phyloP scores from a whole-genome alignment of 768 basidiomycete species.

The Hortiboletus campestris region DNA sequence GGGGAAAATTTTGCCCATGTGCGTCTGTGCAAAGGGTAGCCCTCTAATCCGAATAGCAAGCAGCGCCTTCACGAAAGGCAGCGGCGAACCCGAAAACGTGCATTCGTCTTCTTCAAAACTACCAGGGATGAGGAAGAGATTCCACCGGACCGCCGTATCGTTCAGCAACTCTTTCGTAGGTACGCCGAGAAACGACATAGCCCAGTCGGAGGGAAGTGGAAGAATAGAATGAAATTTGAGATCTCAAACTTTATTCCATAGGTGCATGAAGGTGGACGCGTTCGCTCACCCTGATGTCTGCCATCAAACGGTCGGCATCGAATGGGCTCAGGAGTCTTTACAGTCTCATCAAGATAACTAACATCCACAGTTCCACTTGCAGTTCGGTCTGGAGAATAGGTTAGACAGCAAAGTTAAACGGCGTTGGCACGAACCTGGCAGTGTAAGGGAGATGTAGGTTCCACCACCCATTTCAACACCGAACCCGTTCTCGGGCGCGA shows the following conservation, averaged over 20 bases:
- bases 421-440: conserved; percentile 38
- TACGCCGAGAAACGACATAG: conserved; percentile 26
- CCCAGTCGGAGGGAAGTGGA: not conserved
- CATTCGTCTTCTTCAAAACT: not conserved
- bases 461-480: conserved; percentile 24
- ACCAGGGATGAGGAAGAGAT: conserved; percentile 1
- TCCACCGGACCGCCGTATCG: not conserved
- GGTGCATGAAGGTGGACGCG: conserved; percentile 34
- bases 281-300: conserved; percentile 33
- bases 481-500: conserved; percentile 19
- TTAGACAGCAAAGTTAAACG: not conserved
- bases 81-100: conserved; percentile 33
- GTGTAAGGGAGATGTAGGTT: conserved; percentile 23
- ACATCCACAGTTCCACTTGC: conserved; percentile 40
- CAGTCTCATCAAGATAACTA: conserved; percentile 53
- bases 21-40: not conserved
- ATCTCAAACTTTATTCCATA: too few species aligned
- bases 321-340: conserved; percentile 32
- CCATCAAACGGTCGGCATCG: conserved; percentile 36
- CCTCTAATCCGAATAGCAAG: conserved; percentile 36
- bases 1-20: not conserved
- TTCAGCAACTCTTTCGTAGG: not conserved
- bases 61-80: conserved; percentile 24
- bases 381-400: conserved; percentile 47
- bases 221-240: conserved; percentile 13